These are phyloP conservation scores for Vigna reflexopilosa DNA, from an alignment of 306 rosid genomes.

Conservation along the genomic window DNA sequence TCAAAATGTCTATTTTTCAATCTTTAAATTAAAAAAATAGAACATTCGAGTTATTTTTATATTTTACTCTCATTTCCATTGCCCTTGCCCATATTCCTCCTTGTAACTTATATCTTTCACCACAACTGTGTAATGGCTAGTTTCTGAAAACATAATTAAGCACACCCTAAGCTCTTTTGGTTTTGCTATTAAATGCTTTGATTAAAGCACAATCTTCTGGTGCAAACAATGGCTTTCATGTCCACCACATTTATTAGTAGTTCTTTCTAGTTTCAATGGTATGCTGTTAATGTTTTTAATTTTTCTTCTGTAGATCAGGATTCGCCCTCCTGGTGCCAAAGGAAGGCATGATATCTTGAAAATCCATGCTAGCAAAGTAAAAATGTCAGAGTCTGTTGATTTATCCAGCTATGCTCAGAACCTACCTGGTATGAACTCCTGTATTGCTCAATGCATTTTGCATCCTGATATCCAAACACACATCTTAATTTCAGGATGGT, in stretches of 20 bases:
- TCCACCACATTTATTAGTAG: conserved; percentile 20
- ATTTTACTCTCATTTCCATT: background rate
- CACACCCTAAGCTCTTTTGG: conserved; percentile 17
- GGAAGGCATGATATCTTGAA: conserved; percentile 92
- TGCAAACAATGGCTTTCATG: conserved; percentile 24
- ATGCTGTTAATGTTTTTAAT: conserved; percentile 39
- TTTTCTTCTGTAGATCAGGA: conserved; percentile 72
- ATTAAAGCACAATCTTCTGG: conserved; percentile 19
- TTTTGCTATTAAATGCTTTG: conserved; percentile 36
- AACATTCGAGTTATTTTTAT: background rate
- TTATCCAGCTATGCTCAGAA: conserved; percentile 85
- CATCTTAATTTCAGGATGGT: conserved; percentile 75
- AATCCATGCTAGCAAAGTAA: conserved; percentile 92
- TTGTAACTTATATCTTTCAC: background rate
- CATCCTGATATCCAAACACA: conserved; percentile 42
- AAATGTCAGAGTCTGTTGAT: conserved; percentile 91
- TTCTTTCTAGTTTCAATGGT: conserved; percentile 37
- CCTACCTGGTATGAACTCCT: conserved; percentile 72
- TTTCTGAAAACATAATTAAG: background rate
- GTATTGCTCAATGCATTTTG: conserved; percentile 32
- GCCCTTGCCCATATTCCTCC: background rate
- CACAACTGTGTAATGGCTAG: background rate
- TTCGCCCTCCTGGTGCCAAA: conserved; percentile 84
- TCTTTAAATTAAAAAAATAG: background rate
- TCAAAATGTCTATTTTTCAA: background rate